A percentile compares a stretch with the other conserved stretches of the same genome.
phyloP scores from a whole-genome alignment of 805 yeast species.

The Metschnikowia dekortorum region DNA sequence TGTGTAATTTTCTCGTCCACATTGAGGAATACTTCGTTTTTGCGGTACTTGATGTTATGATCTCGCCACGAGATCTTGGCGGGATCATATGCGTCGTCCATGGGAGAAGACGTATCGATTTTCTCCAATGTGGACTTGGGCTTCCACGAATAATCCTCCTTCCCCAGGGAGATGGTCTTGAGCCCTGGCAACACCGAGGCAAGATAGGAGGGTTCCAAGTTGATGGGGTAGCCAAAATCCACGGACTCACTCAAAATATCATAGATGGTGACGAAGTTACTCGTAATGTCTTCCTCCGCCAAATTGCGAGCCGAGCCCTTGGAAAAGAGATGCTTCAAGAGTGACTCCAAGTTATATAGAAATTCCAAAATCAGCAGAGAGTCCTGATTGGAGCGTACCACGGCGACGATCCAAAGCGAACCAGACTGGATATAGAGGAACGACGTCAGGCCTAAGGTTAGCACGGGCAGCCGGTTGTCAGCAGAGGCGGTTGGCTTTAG shows the following conservation, averaged over 20 bases:
- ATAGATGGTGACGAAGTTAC: constrained; percentile 65
- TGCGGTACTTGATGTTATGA: constrained; percentile 66
- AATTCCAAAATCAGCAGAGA: constrained; percentile 78
- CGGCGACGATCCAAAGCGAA: constrained; percentile 76
- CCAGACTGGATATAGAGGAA: constrained; percentile 69
- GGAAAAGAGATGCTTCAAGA: constrained; percentile 38
- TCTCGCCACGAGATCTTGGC: constrained; percentile 62
- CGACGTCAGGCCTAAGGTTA: constrained; percentile 90
- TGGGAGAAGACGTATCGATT: background rate
- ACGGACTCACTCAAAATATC: constrained; percentile 74
- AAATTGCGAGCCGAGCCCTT: constrained; percentile 17
- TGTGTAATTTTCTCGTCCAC: constrained; percentile 73
- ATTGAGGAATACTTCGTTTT: constrained; percentile 74
- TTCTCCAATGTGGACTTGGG: background rate
- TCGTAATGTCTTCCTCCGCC: constrained; percentile 44
- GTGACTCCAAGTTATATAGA: constrained; percentile 53
- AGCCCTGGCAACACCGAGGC: constrained; percentile 16
- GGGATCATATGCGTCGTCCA: constrained; percentile 14
- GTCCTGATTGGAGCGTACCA: constrained; percentile 85
- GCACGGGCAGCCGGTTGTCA: constrained; percentile 37
- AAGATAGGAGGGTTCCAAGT: constrained; percentile 42
- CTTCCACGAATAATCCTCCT: constrained; percentile 5
- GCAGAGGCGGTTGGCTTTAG: constrained; percentile 14
- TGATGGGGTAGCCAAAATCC: constrained; percentile 75
- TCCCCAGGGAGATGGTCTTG: constrained; percentile 5